Evolutionary conservation across 306 rosid species (phyloP), one percentile per base, ranked within the genome.

Genomic region (Senna siamea): DNA sequence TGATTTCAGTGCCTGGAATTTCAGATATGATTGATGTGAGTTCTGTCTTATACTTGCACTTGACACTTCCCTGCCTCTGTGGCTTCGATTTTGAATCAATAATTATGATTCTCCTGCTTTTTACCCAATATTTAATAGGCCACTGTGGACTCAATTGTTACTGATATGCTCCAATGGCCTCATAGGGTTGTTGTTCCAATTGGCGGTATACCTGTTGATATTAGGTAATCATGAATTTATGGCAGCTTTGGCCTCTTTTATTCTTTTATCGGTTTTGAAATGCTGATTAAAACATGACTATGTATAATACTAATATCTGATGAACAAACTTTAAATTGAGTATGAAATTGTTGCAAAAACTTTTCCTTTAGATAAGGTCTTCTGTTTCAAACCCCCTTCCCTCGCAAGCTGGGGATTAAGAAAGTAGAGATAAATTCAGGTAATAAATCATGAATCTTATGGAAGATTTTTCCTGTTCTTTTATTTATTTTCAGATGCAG

Each of bases 11-110:
- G 70, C 99, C 96, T 66, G 96, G 99, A 85, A 18, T 94, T 85
- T 89, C 99, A 48, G 97, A 94, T 81, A 91, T 94, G 96, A 92
- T 94, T 82, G 96, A 90, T 79, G 98, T 91, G 81, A 85, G 97
- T 78, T 76, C 46, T 67, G 19, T 77, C 32, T 50, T 13, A 53
- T 69, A 40, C 70, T 12, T 74, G 46, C 43, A 35, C 59, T 35
- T 77, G 2, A 17, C 28, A 51, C 66, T 2, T 64, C 30, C 30
- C 30, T 26, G 30, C 30, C 30, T 3, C 30, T 26, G 30, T 26
- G 30, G 40, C 7, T 37, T 37, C 8, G 1, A 37, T 5, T 37
- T 37, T 37, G 7, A 7, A 7, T 0, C 40, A 37, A 37, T 37
- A 37, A 37, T 37, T 37, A 37, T 37, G 37, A 64, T 10, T 59